Evolutionary conservation across 148 eudicot species (phyloP).

Genomic region (Beta vulgaris): DNA sequence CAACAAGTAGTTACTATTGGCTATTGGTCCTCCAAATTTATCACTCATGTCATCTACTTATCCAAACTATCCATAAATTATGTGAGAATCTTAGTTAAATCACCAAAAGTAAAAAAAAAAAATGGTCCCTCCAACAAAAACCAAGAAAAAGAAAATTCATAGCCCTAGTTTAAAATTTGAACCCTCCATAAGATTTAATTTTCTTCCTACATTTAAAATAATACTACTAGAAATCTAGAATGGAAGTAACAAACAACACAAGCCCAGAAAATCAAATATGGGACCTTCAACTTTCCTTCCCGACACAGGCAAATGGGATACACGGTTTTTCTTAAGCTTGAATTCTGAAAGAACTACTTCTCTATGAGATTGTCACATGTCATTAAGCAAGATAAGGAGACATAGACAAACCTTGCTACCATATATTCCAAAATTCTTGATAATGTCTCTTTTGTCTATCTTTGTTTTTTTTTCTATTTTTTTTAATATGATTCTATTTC

Average conservation of each 20-base stretch:
- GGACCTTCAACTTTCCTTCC: conserved; percentile 14
- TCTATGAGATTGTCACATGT: conserved; percentile 30
- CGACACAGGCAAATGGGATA: conserved; percentile 29
- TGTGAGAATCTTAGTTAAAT: too few species aligned
- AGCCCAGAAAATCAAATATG: background rate
- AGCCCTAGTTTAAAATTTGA: background rate
- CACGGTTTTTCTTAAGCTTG: background rate
- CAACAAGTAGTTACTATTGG: too few species aligned
- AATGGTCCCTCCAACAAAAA: too few species aligned
- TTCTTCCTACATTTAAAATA: background rate
- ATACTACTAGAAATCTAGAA: background rate
- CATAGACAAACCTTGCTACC: conserved; percentile 37
- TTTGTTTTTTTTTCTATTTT: background rate
- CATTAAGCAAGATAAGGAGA: conserved; percentile 26
- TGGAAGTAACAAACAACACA: conserved; percentile 6
- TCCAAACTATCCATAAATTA: too few species aligned
- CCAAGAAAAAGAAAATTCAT: background rate
- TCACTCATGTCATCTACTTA: too few species aligned
- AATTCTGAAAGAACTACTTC: conserved; percentile 24
- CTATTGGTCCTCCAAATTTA: too few species aligned
- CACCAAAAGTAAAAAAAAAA: too few species aligned
- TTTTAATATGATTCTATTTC: too few species aligned
- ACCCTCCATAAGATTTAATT: too few species aligned
- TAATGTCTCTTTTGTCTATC: conserved; percentile 20
- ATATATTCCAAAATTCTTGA: conserved; percentile 31